Evolutionary conservation across 2,329 filamentous ascomycete species (phyloP), one percentile per base, ranked within the genome.

Genomic region (Clonostachys rhizophaga): DNA sequence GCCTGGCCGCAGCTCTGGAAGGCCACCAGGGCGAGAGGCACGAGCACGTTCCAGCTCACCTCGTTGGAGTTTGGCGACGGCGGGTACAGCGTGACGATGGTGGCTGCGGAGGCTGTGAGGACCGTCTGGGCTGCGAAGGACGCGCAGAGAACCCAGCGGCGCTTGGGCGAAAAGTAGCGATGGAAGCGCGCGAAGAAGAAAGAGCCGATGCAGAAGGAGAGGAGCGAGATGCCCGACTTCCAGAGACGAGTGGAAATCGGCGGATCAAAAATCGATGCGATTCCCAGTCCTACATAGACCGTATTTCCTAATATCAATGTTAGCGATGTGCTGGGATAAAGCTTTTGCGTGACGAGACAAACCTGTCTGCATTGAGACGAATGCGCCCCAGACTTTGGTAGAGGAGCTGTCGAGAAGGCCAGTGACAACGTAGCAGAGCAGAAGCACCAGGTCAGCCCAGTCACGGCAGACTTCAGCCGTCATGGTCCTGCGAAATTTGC

Each of bases 281-380:
- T 69, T 4, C 88, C 88, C 4, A 91, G 76, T 9, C 87, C 88
- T 13, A 91, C 72, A 61, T 90, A 92, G 43, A 92, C 80, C 6
- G 88, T 91, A 64, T 92, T 92, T 49, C 85, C 78, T 81, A 16
- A 10, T 18, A 37, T 30, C 42, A 20, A 3, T 10, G 46, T 40
- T 4, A 42, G 47, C 49, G 44, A 45, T 44, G 8, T 10, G 24
- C 24, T 10, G 1, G 9, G 24, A 43, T 11, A 18, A 37, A 5
- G 30, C n/a, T 7, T 4, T 40, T 18, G 45, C 30, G 6, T 16
- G 16, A 33, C 24, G n/a, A 2, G 30, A 65, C 70, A 52, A 58
- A 80, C 86, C 87, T 34, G 87, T 91, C 60, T 91, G 88, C 87
- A 91, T 91, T 56, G 84, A 88, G 39, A 90, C 87, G 56, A 92